phyloP scores from a whole-genome alignment of 148 eudicot species.

The Heliamphora exappendiculata region DNA sequence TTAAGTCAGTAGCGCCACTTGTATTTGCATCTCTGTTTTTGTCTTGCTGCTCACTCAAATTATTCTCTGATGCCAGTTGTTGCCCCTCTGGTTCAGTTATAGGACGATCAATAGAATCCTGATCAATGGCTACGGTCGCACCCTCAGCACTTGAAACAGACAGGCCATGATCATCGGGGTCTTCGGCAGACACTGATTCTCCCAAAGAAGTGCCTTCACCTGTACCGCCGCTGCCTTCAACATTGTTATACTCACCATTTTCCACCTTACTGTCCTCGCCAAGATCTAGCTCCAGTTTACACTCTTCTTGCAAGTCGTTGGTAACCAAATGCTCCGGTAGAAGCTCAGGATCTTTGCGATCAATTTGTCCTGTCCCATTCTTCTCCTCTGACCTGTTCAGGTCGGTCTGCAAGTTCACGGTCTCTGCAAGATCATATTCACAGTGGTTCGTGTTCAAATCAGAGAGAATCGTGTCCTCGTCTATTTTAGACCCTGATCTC shows the following conservation, averaged over 20 bases:
- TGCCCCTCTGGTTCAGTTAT: conserved; percentile 3
- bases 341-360: conserved; percentile 15
- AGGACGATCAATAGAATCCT: conserved; percentile 2
- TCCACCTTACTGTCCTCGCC: conserved; percentile 20
- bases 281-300: conserved; percentile 14
- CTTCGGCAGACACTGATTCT: conserved; percentile 10
- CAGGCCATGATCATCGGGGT: not conserved
- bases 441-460: conserved; percentile 22
- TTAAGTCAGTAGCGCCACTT: not conserved
- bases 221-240: conserved; percentile 7
- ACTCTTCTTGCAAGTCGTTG: conserved; percentile 20
- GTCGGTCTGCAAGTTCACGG: conserved; percentile 24
- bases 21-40: not conserved
- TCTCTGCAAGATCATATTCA: conserved; percentile 25
- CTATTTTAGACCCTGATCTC: conserved; percentile 40
- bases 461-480: conserved; percentile 36
- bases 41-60: conserved; percentile 7
- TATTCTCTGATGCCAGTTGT: conserved; percentile 12
- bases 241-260: conserved; percentile 13
- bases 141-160: conserved; percentile 10
- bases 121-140: conserved; percentile 12
- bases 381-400: conserved; percentile 18
- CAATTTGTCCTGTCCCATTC: conserved; percentile 21
- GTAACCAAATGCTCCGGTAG: conserved; percentile 15
- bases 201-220: conserved; percentile 6